Evolutionary conservation across 2,329 filamentous ascomycete genomes (phyloP).

Genomic region (Fusarium sp.): DNA sequence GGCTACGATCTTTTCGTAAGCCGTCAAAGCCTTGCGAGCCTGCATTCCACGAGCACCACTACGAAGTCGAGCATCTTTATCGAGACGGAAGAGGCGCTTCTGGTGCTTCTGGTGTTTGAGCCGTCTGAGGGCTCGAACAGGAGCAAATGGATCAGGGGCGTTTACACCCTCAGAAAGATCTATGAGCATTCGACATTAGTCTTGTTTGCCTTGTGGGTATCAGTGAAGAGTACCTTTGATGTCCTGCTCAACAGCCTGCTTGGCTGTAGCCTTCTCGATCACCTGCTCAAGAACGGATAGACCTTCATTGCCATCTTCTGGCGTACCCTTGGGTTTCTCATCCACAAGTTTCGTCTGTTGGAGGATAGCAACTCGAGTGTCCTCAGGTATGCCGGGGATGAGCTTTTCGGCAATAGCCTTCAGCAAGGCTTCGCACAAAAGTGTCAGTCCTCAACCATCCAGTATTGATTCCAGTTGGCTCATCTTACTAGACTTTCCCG

Average conservation of each 20-base stretch:
- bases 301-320: slow-evolving; percentile 22
- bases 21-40: slow-evolving; percentile 79
- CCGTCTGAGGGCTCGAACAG: slow-evolving; percentile 70
- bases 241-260: slow-evolving; percentile 69
- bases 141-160: slow-evolving; percentile 64
- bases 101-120: slow-evolving; percentile 73
- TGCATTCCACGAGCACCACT: slow-evolving; percentile 81
- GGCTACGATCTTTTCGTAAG: slow-evolving; percentile 74
- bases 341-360: slow-evolving; percentile 69
- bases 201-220: rapidly evolving
- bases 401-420: slow-evolving; percentile 82
- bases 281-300: slow-evolving; percentile 74
- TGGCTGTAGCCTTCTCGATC: slow-evolving; percentile 69
- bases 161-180: slow-evolving; percentile 73
- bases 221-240: slow-evolving; percentile 64
- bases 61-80: slow-evolving; percentile 79
- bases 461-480: background rate
- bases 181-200: slow-evolving; percentile 39
- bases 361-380: slow-evolving; percentile 74
- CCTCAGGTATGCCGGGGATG: slow-evolving; percentile 79
- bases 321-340: slow-evolving; percentile 48
- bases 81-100: slow-evolving; percentile 73
- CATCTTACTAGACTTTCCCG: slow-evolving; percentile 80
- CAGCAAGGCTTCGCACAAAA: slow-evolving; percentile 69
- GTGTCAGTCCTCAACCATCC: background rate